Evolutionary conservation across 495 filamentous ascomycete genomes (phyloP).

Genomic region (Aspergillus taichungensis): DNA sequence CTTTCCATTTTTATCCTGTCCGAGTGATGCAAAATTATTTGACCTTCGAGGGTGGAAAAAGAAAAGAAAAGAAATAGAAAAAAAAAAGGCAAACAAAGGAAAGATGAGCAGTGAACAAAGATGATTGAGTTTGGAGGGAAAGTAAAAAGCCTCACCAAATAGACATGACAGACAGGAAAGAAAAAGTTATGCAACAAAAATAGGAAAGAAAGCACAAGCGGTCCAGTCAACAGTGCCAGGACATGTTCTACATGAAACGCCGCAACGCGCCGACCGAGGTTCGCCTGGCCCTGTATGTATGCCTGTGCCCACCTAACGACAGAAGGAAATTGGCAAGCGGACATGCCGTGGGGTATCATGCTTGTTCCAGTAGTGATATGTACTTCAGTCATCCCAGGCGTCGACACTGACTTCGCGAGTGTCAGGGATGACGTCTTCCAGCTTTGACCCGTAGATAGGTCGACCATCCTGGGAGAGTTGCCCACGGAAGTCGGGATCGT

Average conservation of each 20-base stretch:
- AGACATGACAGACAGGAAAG: too few species aligned
- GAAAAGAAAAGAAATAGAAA: constrained; percentile 1
- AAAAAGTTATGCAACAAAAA: constrained; percentile 13
- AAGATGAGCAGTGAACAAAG: too few species aligned
- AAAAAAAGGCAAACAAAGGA: constrained; percentile 1
- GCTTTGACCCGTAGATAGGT: constrained; percentile 32
- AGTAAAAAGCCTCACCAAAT: too few species aligned
- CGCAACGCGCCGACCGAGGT: constrained; percentile 19
- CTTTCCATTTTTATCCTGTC: constrained; percentile 7
- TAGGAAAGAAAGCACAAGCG: constrained; percentile 1
- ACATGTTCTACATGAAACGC: constrained; percentile 31
- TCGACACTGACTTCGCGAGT: constrained; percentile 30
- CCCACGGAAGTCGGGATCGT: constrained; percentile 38
- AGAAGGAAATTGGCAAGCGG: constrained; percentile 13
- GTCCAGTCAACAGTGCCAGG: constrained; percentile 1
- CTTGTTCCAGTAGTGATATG: constrained; percentile 13
- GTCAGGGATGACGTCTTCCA: constrained; percentile 30
- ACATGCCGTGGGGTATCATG: constrained; percentile 16
- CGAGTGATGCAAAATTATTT: constrained; percentile 20
- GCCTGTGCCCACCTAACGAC: constrained; percentile 15
- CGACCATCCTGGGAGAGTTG: constrained; percentile 36
- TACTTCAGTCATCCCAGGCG: constrained; percentile 25
- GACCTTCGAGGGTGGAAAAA: constrained; percentile 13
- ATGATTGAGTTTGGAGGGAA: too few species aligned
- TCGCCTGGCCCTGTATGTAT: constrained; percentile 12